A percentile compares a stretch with the other conserved stretches of the same genome.
phyloP scores from a whole-genome alignment of 202 grass and related monocot genomes.

The Carex sylvatica region DNA sequence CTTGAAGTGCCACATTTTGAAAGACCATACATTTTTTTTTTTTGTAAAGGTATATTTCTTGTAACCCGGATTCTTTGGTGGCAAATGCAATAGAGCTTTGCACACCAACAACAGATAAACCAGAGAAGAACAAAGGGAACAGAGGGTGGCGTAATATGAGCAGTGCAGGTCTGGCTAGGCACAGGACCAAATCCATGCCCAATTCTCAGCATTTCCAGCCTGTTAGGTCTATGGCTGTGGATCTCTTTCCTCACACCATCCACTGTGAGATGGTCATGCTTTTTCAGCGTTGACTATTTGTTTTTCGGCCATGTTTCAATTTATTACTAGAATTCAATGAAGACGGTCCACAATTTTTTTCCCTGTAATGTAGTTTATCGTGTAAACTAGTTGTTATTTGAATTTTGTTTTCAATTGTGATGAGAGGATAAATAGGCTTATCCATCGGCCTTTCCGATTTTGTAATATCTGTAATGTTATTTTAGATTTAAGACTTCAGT shows the following conservation, averaged over 20 bases:
- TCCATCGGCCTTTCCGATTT: not conserved
- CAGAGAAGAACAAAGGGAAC: conserved; percentile 72
- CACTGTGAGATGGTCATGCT: conserved; percentile 98
- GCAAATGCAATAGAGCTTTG: conserved; percentile 96
- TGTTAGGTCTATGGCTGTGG: conserved; percentile 82
- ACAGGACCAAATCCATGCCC: conserved; percentile 86
- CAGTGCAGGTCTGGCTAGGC: conserved; percentile 64
- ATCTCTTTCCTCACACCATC: conserved; percentile 82
- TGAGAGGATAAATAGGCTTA: not conserved
- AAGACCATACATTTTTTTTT: not conserved
- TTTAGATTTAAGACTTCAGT: not conserved
- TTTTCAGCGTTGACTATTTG: conserved; percentile 58
- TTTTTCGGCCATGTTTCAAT: not conserved
- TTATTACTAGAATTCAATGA: not conserved
- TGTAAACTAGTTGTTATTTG: not conserved
- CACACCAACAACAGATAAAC: conserved; percentile 67
- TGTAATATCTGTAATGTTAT: not conserved
- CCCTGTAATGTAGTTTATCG: not conserved
- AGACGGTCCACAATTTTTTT: not conserved
- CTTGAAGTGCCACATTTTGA: not conserved
- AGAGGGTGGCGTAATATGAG: conserved; percentile 76
- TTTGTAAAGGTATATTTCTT: conserved; percentile 80
- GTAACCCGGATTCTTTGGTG: conserved; percentile 85
- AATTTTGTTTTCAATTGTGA: not conserved
- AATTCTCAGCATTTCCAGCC: conserved; percentile 75